Percentiles rank a stretch among this genome's conserved stretches.
Conservation (phyloP, 2,329 filamentous ascomycete genomes). For the Ustilaginoidea virens region DNA sequence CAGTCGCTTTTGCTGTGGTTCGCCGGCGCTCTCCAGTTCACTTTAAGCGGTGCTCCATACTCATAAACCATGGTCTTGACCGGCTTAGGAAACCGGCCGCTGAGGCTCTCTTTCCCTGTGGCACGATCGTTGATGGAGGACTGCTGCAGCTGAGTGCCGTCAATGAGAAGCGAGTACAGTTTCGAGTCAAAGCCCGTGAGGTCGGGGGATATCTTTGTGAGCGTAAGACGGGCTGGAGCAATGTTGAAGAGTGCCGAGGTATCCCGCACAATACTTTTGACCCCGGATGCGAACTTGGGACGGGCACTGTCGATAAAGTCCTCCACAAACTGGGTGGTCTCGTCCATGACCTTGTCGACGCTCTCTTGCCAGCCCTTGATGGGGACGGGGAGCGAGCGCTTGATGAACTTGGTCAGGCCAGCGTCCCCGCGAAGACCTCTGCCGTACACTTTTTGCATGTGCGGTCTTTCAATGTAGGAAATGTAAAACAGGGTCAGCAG, state of each 20-base stretch:
- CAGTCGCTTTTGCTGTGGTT: conserved; percentile 87
- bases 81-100: conserved; percentile 50
- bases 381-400: conserved; percentile 68
- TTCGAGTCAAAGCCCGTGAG: conserved; percentile 65
- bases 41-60: conserved; percentile 78
- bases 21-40: conserved; percentile 78
- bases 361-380: conserved; percentile 74
- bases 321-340: conserved; percentile 78
- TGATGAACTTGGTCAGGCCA: conserved; percentile 81
- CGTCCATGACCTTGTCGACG: conserved; percentile 74
- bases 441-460: conserved; percentile 97
- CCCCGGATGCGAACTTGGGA: conserved; percentile 72
- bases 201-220: conserved; percentile 66
- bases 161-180: conserved; percentile 63
- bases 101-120: conserved; percentile 59
- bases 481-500: conserved; percentile 77
- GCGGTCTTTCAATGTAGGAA: conserved; percentile 83
- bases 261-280: conserved; percentile 76
- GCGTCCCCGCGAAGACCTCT: conserved; percentile 70
- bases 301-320: conserved; percentile 76
- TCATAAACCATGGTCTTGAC: conserved; percentile 67
- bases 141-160: conserved; percentile 43
- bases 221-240: conserved; percentile 72
- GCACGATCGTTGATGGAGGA: conserved; percentile 39
- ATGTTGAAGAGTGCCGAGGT: conserved; percentile 79